Conservation (phyloP, 192 early-diverging fungal species). For the Borealophlyctis nickersoniae region DNA sequence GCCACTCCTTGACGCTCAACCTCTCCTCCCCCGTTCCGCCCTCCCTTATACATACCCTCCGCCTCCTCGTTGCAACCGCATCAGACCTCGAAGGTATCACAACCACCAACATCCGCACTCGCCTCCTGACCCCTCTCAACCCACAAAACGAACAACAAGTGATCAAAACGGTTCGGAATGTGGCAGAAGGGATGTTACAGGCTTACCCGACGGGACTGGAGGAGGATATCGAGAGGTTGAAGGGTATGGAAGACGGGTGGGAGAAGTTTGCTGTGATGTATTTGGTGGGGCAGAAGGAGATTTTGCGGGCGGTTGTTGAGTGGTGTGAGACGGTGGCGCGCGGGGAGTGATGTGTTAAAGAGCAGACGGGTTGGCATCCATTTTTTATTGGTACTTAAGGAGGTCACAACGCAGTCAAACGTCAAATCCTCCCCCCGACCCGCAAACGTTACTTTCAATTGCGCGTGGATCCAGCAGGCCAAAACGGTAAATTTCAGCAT, state of each 20-base stretch:
- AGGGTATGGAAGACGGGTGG: background rate
- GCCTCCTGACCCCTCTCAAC: background rate
- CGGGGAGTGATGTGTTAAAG: too few relatives aligned
- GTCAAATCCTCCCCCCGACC: too few relatives aligned
- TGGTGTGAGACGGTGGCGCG: too few relatives aligned
- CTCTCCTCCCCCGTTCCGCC: background rate
- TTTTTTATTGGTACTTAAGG: too few relatives aligned
- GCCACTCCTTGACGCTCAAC: background rate
- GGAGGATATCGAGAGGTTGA: background rate
- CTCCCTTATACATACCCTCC: background rate
- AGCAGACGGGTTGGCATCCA: too few relatives aligned
- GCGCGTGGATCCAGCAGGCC: too few relatives aligned
- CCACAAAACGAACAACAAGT: background rate
- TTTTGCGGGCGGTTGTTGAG: background rate
- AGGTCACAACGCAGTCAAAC: too few relatives aligned
- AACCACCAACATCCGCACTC: background rate
- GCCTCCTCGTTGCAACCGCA: background rate
- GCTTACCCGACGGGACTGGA: background rate
- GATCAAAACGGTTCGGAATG: background rate
- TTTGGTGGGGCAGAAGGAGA: background rate
- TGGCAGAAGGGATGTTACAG: background rate
- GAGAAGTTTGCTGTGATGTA: background rate
- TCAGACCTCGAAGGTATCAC: background rate
- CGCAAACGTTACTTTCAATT: too few relatives aligned
- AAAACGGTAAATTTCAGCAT: too few relatives aligned